Percentiles rank a stretch among this genome's conserved stretches.
Conservation (phyloP, 1,139 yeast genomes). For the Saccharomyces hybrid region DNA sequence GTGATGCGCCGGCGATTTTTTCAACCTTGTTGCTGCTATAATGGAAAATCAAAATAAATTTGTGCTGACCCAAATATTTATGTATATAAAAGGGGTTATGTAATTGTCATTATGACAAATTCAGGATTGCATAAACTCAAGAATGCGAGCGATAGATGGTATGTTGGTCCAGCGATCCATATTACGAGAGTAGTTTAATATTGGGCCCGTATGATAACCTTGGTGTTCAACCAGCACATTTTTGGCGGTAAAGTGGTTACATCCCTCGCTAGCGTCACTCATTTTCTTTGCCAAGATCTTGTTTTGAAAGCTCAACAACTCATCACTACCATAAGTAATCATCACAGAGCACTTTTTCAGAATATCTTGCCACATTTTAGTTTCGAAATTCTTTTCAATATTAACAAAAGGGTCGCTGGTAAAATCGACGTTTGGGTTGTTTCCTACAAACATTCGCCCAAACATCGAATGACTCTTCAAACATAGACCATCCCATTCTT, state of each 20-base stretch:
- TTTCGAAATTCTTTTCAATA: conserved; percentile 17
- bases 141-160: conserved; percentile 2
- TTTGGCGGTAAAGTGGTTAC: neutral
- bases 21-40: neutral
- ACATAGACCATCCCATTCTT: conserved; percentile 14
- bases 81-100: neutral
- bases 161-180: conserved; percentile 6
- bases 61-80: neutral
- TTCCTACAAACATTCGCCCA: conserved; percentile 8
- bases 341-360: conserved; percentile 11
- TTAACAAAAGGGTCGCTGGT: conserved; percentile 15
- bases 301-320: conserved; percentile 19
- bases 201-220: conserved; percentile 19
- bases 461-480: conserved; percentile 13
- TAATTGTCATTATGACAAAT: neutral
- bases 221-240: conserved; percentile 10
- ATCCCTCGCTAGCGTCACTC: neutral
- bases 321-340: conserved; percentile 21
- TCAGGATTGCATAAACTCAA: conserved; percentile 4
- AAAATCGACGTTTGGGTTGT: neutral
- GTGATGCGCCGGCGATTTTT: neutral
- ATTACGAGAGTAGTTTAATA: conserved; percentile 5
- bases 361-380: conserved; percentile 14
- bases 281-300: conserved; percentile 12
- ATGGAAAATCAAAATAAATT: neutral